A percentile compares a stretch with the other conserved stretches of the same genome.
phyloP scores from a whole-genome alignment of 2,329 filamentous ascomycete genomes.

The Xylariaceae sp. region DNA sequence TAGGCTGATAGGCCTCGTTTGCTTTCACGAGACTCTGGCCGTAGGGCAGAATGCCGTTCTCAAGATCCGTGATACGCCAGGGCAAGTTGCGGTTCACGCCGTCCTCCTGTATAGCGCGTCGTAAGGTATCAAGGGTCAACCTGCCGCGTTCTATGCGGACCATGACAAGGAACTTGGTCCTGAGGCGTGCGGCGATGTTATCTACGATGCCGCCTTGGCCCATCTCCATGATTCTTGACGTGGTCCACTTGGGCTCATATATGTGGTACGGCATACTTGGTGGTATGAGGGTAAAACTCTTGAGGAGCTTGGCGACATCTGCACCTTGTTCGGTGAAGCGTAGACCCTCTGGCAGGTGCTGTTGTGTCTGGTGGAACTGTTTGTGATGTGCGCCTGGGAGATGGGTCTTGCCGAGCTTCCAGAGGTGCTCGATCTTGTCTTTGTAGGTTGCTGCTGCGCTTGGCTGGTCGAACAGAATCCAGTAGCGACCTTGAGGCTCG shows the following conservation, averaged over 20 bases:
- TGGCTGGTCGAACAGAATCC: conserved; percentile 62
- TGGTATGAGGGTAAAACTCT: conserved; percentile 34
- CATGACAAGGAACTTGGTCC: conserved; percentile 33
- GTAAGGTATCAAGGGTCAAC: conserved; percentile 35
- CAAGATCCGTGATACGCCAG: conserved; percentile 34
- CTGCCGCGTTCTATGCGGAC: conserved; percentile 36
- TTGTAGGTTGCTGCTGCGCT: conserved; percentile 62
- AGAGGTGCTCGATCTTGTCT: conserved; percentile 50
- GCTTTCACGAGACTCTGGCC: conserved; percentile 25
- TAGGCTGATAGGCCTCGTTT: neutral
- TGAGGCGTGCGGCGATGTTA: conserved; percentile 19
- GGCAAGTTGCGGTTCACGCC: conserved; percentile 40
- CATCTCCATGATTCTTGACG: conserved; percentile 7
- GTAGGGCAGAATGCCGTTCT: conserved; percentile 29
- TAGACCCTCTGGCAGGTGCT: conserved; percentile 21
- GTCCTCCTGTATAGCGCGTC: conserved; percentile 41
- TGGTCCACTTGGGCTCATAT: conserved; percentile 4
- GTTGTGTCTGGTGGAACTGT: conserved; percentile 7
- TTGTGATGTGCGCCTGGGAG: conserved; percentile 33
- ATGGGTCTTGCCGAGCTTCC: conserved; percentile 43
- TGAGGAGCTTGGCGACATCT: conserved; percentile 20
- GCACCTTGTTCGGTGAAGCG: conserved; percentile 7
- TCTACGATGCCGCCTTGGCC: conserved; percentile 26
- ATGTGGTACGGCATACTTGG: conserved; percentile 25
- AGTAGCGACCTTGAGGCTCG: conserved; percentile 63